Percentiles rank a stretch among this genome's conserved stretches.
Evolutionary conservation across 306 rosid species (phyloP).

Genomic region (Alnus glutinosa): DNA sequence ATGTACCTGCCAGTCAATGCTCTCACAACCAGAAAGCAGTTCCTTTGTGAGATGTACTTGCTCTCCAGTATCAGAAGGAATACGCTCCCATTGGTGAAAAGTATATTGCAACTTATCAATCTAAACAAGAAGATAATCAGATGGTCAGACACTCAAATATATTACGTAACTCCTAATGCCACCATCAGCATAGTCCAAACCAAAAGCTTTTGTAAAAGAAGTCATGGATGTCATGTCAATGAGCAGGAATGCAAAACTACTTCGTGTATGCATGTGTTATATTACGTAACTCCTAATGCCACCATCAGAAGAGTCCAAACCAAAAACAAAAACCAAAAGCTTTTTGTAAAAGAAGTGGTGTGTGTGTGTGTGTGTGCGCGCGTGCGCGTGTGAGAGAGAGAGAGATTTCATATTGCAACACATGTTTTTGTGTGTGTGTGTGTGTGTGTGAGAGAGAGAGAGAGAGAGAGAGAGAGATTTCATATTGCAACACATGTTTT

Average conservation of each 20-base stretch:
- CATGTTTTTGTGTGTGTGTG: too few relatives aligned
- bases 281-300: too few relatives aligned
- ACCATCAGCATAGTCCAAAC: constrained; percentile 17
- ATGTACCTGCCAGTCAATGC: constrained; percentile 95
- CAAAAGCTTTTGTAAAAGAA: background rate
- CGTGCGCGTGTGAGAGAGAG: too few relatives aligned
- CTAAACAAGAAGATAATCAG: constrained; percentile 40
- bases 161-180: constrained; percentile 12
- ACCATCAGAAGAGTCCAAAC: too few relatives aligned
- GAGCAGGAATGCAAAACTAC: background rate
- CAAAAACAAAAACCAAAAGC: background rate
- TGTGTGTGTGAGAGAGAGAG: too few relatives aligned
- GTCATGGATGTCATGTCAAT: background rate
- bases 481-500: too few relatives aligned
- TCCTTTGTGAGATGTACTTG: constrained; percentile 64
- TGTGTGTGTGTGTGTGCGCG: too few relatives aligned
- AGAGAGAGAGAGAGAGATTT: too few relatives aligned
- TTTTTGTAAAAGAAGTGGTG: too few relatives aligned
- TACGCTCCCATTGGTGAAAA: constrained; percentile 77
- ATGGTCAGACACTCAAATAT: constrained; percentile 17
- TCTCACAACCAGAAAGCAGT: constrained; percentile 66
- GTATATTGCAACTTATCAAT: constrained; percentile 80
- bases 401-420: too few relatives aligned
- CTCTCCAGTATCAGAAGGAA: constrained; percentile 52
- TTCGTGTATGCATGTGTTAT: background rate